These are phyloP conservation scores for Ascochyta lentis DNA, from an alignment of 2,329 filamentous ascomycete genomes.

Conservation along the genomic window DNA sequence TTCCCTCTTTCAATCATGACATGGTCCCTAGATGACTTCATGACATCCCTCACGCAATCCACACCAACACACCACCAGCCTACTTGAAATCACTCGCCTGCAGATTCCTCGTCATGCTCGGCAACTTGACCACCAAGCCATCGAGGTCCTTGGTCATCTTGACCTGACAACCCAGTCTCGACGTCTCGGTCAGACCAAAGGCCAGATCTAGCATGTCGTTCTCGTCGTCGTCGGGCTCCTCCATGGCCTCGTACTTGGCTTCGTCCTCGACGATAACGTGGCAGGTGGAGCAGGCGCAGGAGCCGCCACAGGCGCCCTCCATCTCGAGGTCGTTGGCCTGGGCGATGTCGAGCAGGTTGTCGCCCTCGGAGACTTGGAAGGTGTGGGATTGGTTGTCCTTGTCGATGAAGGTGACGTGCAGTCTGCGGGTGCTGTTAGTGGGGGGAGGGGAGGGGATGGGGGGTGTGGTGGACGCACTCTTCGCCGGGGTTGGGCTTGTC, in stretches of 20 bases:
- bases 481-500: slow-evolving; percentile 86
- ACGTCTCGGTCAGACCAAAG: slow-evolving; percentile 88
- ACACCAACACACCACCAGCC: not conserved
- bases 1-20: too few relatives aligned
- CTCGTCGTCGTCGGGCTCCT: slow-evolving; percentile 57
- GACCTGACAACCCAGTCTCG: slow-evolving; percentile 85
- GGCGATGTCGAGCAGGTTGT: slow-evolving; percentile 94
- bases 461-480: slow-evolving; percentile 67
- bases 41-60: too few relatives aligned
- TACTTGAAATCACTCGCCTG: slow-evolving; percentile 86
- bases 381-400: slow-evolving; percentile 81
- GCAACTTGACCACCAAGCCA: slow-evolving; percentile 82
- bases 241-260: slow-evolving; percentile 76
- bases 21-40: too few relatives aligned
- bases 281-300: slow-evolving; percentile 91
- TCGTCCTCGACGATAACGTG: slow-evolving; percentile 84
- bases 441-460: not conserved
- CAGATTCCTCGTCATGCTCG: slow-evolving; percentile 92
- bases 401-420: slow-evolving; percentile 90
- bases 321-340: slow-evolving; percentile 96
- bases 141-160: slow-evolving; percentile 90
- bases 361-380: slow-evolving; percentile 81
- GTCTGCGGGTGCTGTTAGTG: slow-evolving; percentile 56
- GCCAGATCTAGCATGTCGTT: slow-evolving; percentile 73
- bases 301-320: slow-evolving; percentile 96